Evolutionary conservation across 2,329 filamentous ascomycete genomes (phyloP).

Genomic region (Alternaria infectoria): DNA sequence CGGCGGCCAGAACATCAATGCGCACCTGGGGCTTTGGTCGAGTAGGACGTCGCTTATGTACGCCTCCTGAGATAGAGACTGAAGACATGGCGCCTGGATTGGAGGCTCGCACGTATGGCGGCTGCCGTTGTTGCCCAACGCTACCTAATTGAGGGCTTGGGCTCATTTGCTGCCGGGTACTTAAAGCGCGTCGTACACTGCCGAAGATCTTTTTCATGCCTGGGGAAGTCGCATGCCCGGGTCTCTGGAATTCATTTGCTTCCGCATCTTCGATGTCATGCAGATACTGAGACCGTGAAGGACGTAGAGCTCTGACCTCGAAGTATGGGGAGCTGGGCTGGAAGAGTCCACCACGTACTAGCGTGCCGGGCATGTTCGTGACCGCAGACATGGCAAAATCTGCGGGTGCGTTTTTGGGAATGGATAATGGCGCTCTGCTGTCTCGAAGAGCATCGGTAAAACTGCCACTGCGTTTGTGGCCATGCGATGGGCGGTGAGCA

Average conservation of each 20-base stretch:
- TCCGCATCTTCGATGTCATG: constrained; percentile 37
- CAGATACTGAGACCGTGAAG: constrained; percentile 41
- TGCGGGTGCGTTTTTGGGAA: constrained; percentile 52
- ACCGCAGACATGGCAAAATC: constrained; percentile 61
- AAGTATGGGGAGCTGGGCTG: constrained; percentile 85
- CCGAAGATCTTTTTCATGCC: constrained; percentile 87
- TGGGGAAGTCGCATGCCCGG: constrained; percentile 51
- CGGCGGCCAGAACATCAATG: constrained; percentile 82
- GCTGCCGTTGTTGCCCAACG: constrained; percentile 27
- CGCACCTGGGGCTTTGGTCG: constrained; percentile 60
- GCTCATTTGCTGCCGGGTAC: constrained; percentile 58
- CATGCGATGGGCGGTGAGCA: constrained; percentile 41
- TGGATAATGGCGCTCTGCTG: constrained; percentile 61
- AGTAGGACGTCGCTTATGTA: constrained; percentile 41
- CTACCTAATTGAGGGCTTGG: constrained; percentile 32
- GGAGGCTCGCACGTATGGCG: constrained; percentile 35
- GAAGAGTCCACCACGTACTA: constrained; percentile 85
- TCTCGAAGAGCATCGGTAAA: constrained; percentile 84
- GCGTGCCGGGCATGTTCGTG: constrained; percentile 75
- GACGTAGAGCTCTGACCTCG: constrained; percentile 54
- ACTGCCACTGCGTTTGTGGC: constrained; percentile 85
- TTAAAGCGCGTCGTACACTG: constrained; percentile 81
- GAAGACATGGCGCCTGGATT: constrained; percentile 35
- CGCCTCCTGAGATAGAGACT: constrained; percentile 33
- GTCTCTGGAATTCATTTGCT: constrained; percentile 28